Evolutionary conservation across 2,329 filamentous ascomycete genomes (phyloP), one percentile per base, ranked within the genome.

Genomic region (Lachnum nothofagi): DNA sequence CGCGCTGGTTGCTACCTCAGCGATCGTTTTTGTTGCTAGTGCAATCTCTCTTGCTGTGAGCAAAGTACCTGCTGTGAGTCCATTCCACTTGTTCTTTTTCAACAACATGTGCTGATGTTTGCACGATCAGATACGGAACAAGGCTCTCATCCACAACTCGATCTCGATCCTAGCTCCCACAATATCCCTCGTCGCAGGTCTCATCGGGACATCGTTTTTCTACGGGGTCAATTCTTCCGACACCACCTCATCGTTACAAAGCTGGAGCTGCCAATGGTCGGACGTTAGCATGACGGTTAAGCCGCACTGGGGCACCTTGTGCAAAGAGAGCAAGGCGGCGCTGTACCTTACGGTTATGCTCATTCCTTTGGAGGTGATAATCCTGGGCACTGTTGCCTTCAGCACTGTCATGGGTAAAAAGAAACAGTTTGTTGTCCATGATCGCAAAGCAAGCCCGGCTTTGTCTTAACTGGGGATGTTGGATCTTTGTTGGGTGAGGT

Each of bases 231-330:
- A 81, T 56, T 64, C 71, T 16, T 82, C 79, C 3, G 66, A 65
- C 12, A 70, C 68, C 7, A 67, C 68, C 50, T 77, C 80, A 60
- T 79, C 77, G 5, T 65, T 83, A 9, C 70, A 82, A 60, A 80
- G 77, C 64, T 84, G 80, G 80, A 77, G 73, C 34, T 84, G 80
- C 64, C 77, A 78, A 54, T 84, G 80, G 80, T 65, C 67, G 7
- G 59, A 68, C 19, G 67, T 82, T n/a, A 63, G 66, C 51, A 81
- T 83, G 77, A 57, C 60, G 14, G 61, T 67, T 29, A 65, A 72
- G 53, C 79, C 81, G 24, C 69, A 78, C 59, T 84, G 80, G 60
- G 72, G 70, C 14, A 73, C 72, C 0, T 65, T 84, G 42, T 84
- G 80, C 65, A 70, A 66, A 51, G 73, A 83, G 66, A 79, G 72